Evolutionary conservation across 371 early-diverging fungal genomes (phyloP).

Genomic region (Lichtheimia hyalospora): DNA sequence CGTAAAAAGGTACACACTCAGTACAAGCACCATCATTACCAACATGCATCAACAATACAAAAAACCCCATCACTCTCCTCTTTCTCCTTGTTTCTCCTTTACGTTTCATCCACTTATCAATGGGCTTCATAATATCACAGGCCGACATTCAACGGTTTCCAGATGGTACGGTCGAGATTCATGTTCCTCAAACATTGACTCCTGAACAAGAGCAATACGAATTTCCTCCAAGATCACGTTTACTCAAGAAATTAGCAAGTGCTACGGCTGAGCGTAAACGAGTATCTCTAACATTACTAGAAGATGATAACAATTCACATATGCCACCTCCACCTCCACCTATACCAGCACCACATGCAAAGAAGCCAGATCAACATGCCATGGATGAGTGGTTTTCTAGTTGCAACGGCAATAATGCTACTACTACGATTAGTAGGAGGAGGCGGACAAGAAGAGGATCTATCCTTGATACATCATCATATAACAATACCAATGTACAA

Average conservation of each 20-base stretch:
- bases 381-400: constrained; percentile 40
- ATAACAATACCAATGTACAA: no score
- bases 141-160: constrained; percentile 37
- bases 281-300: neutral
- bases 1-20: constrained; percentile 30
- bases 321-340: no score
- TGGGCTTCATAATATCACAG: constrained; percentile 13
- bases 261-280: constrained; percentile 26
- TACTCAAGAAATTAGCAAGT: constrained; percentile 37
- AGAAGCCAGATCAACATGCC: constrained; percentile 32
- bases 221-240: constrained; percentile 46
- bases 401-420: constrained; percentile 5
- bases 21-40: neutral
- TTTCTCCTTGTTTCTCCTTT: no score
- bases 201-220: constrained; percentile 49
- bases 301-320: no score
- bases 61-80: no score
- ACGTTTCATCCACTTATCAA: no score
- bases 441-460: no score
- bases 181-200: constrained; percentile 44
- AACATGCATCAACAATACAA: neutral
- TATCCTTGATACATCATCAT: no score
- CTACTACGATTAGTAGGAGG: no score
- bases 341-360: neutral
- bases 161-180: constrained; percentile 41